Base-by-base conservation (phyloP, 768 basidiomycete species). In the Leccinum arenicola region DNA sequence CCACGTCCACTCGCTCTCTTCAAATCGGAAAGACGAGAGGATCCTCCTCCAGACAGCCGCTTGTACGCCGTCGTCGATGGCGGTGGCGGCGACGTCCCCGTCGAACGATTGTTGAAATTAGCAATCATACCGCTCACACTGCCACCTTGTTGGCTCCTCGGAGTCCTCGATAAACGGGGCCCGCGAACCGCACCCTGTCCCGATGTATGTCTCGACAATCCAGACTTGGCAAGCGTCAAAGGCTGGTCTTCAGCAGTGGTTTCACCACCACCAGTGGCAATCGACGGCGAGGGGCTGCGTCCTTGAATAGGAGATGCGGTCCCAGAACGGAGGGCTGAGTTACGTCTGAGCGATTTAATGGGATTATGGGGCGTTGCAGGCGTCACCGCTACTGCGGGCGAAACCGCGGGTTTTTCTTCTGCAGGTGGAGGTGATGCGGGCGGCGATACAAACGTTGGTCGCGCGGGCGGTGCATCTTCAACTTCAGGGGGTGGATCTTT, bases 401-500 rank as follows among this genome's bases (percentile, higher is more conserved):
- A 68, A 23, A 74, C 60, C 3, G 38, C 15, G 0, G 58, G 35
- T 43, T 64, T 69, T 64, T 65, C 72, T 43, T 73, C 48, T 0
- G 3, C n/a, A 8, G 57, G 36, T 9, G 64, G 68, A 43, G 73
- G 73, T 8, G 71, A 73, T 50, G 63, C 33, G 27, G 64, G 64
- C 43, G 66, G 61, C 29, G 61, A 57, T 61, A 67, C 54, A 64
- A 64, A 64, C n/a, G 52, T 50, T 35, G 63, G 61, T 17, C 63
- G 66, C 6, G 35, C 36, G 57, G 40, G 68, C 50, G 47, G 54
- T 23, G 31, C 68, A 43, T 82, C 78, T 54, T 84, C 83, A 25
- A 72, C 62, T 72, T 87, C 87, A 4, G 84, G 83, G 25, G 84
- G 82, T 8, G 86, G 87, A 55, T 85, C 85, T 66, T 78, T 87